These are phyloP conservation scores for Leccinum angustisporum DNA, from an alignment of 1,284 basidiomycete genomes.

Conservation along the genomic window DNA sequence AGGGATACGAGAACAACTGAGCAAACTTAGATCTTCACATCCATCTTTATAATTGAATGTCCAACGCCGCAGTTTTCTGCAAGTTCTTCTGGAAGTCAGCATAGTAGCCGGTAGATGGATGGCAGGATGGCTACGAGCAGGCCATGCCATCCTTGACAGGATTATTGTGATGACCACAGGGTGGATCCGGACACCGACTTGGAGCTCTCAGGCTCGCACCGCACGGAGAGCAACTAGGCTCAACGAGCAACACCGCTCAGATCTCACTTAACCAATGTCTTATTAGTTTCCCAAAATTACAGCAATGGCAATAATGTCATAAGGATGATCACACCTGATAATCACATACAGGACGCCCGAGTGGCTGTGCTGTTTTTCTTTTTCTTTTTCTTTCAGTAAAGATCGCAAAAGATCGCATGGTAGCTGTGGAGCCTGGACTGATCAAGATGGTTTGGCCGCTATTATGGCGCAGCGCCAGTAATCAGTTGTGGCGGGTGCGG, in stretches of 20 bases:
- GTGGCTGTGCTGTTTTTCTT: not conserved
- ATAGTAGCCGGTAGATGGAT: slow-evolving; percentile 8
- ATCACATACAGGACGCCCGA: not conserved
- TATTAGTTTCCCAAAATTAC: not conserved
- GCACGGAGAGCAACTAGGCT: not conserved
- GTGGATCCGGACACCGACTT: slow-evolving; percentile 14
- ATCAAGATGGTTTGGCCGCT: not conserved
- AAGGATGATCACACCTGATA: not conserved
- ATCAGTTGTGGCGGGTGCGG: not conserved
- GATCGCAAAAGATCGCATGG: slow-evolving; percentile 2
- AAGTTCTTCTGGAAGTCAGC: slow-evolving; percentile 20
- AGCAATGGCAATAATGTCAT: not conserved
- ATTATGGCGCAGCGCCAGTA: not conserved
- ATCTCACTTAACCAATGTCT: not conserved
- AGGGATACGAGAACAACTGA: slow-evolving; percentile 18
- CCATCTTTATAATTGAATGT: slow-evolving; percentile 14
- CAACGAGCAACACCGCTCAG: not conserved
- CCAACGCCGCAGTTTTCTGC: slow-evolving; percentile 18
- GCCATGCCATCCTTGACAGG: slow-evolving; percentile 5
- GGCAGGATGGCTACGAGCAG: slow-evolving; percentile 11
- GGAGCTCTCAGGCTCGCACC: not conserved
- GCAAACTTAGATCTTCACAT: not conserved
- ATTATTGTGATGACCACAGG: slow-evolving; percentile 18
- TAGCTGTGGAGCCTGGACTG: not conserved
- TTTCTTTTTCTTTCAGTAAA: not conserved